Evolutionary conservation across 2,329 filamentous ascomycete species (phyloP).

Genomic region (Coleophoma crateriformis): DNA sequence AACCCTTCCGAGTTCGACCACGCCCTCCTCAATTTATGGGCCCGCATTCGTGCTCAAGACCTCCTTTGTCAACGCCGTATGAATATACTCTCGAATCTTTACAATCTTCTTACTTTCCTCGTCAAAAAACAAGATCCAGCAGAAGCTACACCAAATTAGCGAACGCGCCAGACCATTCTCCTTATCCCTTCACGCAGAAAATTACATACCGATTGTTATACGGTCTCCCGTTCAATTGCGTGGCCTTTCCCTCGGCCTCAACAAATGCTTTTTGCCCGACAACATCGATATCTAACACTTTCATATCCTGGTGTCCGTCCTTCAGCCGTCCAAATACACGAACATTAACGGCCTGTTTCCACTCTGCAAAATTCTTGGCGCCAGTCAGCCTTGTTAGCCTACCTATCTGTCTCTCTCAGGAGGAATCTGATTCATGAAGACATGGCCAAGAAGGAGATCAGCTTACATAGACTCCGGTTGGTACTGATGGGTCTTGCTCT

Average conservation of each 20-base stretch:
- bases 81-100: slow-evolving; percentile 7
- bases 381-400: background rate
- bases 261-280: slow-evolving; percentile 6
- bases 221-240: slow-evolving; percentile 7
- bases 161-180: background rate
- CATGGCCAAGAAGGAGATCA: background rate
- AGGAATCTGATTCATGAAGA: background rate
- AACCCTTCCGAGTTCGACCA: too few relatives aligned
- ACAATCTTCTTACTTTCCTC: slow-evolving; percentile 5
- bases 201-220: slow-evolving; percentile 6
- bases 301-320: slow-evolving; percentile 1
- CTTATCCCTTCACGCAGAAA: background rate
- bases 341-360: background rate
- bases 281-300: slow-evolving; percentile 2
- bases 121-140: slow-evolving; percentile 6
- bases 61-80: slow-evolving; percentile 5
- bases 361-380: slow-evolving; percentile 2
- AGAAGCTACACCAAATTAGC: background rate
- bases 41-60: background rate
- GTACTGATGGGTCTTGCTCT: background rate
- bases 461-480: background rate
- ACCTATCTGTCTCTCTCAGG: background rate
- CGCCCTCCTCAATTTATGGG: background rate
- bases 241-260: slow-evolving; percentile 1
- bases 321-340: background rate